These are phyloP conservation scores for Termitomyces sp. DNA, from an alignment of 768 basidiomycete species.

Conservation along the genomic window DNA sequence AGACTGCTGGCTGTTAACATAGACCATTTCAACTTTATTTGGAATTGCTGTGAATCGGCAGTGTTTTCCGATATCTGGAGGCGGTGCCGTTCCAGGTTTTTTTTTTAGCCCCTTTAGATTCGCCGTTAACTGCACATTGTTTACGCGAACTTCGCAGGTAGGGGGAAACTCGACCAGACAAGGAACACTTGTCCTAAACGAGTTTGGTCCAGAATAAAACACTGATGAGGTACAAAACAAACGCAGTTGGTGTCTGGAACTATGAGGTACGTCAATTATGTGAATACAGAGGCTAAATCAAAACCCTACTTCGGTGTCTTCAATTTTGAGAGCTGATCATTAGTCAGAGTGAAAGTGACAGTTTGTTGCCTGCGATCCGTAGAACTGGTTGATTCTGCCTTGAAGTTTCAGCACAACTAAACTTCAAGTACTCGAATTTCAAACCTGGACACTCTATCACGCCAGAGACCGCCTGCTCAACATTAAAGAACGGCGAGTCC, in stretches of 20 bases:
- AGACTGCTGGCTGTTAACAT: constrained; percentile 84
- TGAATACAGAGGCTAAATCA: neutral
- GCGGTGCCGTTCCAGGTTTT: constrained; percentile 91
- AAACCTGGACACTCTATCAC: constrained; percentile 78
- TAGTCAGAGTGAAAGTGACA: constrained; percentile 57
- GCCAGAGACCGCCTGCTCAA: constrained; percentile 59
- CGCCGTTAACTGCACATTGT: constrained; percentile 58
- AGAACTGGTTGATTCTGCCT: constrained; percentile 67
- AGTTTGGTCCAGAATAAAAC: constrained; percentile 51
- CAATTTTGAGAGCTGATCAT: constrained; percentile 60
- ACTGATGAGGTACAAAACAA: constrained; percentile 85
- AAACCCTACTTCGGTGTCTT: constrained; percentile 44
- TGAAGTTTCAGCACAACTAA: neutral
- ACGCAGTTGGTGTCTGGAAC: constrained; percentile 72
- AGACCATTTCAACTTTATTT: constrained; percentile 83
- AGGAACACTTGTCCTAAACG: constrained; percentile 49
- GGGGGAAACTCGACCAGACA: constrained; percentile 89
- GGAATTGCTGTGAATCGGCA: constrained; percentile 32
- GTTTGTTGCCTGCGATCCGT: constrained; percentile 68
- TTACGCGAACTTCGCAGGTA: constrained; percentile 88
- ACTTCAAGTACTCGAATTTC: constrained; percentile 4
- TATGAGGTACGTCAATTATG: constrained; percentile 20
- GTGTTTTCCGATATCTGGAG: constrained; percentile 57
- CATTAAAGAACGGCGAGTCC: constrained; percentile 69
- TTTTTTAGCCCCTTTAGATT: constrained; percentile 92